A percentile compares a stretch with the other conserved stretches of the same genome.
These are phyloP conservation scores for Parietaria judaica DNA, from an alignment of 306 rosid species.

Conservation along the genomic window DNA sequence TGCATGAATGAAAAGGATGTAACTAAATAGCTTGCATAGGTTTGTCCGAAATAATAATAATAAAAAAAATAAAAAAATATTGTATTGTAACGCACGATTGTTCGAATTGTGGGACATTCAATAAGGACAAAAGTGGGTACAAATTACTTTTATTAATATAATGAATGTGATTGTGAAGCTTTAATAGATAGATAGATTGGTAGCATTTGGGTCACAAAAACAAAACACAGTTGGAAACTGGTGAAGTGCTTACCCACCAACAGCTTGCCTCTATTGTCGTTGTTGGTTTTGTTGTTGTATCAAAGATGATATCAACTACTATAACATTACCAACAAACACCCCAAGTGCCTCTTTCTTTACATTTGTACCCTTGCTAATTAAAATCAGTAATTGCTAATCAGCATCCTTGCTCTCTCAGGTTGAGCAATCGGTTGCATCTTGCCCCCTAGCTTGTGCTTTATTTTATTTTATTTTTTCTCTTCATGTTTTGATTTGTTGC, in stretches of 20 bases:
- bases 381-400: too few relatives aligned
- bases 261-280: conserved; percentile 34
- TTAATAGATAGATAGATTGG: conserved; percentile 10
- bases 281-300: conserved; percentile 1
- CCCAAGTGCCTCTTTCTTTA: conserved; percentile 18
- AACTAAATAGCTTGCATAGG: conserved; percentile 9
- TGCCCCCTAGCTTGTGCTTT: too few relatives aligned
- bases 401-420: too few relatives aligned
- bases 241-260: conserved; percentile 54
- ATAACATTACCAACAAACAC: conserved; percentile 20
- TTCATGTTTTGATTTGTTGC: too few relatives aligned
- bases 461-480: too few relatives aligned
- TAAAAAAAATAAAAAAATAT: too few relatives aligned
- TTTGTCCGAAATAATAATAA: conserved; percentile 13
- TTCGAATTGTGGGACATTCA: neutral
- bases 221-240: conserved; percentile 23
- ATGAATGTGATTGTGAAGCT: conserved; percentile 3
- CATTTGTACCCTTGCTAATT: neutral
- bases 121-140: conserved; percentile 38
- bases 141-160: neutral
- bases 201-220: conserved; percentile 2
- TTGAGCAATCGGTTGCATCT: too few relatives aligned
- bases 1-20: conserved; percentile 28
- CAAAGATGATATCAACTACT: conserved; percentile 2
- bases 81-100: conserved; percentile 22